Evolutionary conservation across 73 alveolate species (phyloP).

Genomic region (Blepharisma stoltei): DNA sequence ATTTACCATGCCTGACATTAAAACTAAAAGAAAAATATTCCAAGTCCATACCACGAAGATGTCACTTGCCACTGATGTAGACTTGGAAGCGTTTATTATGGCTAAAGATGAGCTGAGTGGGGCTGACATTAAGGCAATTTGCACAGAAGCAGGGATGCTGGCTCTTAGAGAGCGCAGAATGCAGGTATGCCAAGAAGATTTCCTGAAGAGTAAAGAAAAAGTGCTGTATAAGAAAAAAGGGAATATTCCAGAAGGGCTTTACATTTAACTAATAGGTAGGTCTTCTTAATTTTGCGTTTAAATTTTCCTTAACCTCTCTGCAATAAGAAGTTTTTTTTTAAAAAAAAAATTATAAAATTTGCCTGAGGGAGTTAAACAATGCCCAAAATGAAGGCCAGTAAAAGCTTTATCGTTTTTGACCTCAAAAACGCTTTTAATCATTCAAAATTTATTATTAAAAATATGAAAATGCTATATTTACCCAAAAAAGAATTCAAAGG

Average conservation of each 20-base stretch:
- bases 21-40: conserved; percentile 87
- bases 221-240: conserved; percentile 99
- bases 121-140: conserved; percentile 98
- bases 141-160: conserved; percentile 99
- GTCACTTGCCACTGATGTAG: conserved; percentile 97
- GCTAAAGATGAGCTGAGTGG: conserved; percentile 97
- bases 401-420: too few species aligned
- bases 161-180: conserved; percentile 98
- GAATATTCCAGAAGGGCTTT: conserved; percentile 96
- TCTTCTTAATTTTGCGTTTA: too few species aligned
- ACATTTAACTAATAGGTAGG: conserved; percentile 51
- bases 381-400: too few species aligned
- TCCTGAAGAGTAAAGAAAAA: conserved; percentile 98
- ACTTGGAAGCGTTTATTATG: conserved; percentile 75
- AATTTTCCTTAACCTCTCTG: too few species aligned
- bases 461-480: too few species aligned
- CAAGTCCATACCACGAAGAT: conserved; percentile 96
- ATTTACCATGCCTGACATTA: conserved; percentile 97
- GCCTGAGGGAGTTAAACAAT: too few species aligned
- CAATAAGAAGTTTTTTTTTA: too few species aligned
- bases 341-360: too few species aligned
- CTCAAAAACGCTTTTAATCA: too few species aligned
- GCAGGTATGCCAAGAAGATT: conserved; percentile 96
- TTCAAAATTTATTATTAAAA: too few species aligned
- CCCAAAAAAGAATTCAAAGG: too few species aligned